Evolutionary conservation across 805 yeast genomes (phyloP), one percentile per base, ranked within the genome.

Genomic region (Candida sithepensis): DNA sequence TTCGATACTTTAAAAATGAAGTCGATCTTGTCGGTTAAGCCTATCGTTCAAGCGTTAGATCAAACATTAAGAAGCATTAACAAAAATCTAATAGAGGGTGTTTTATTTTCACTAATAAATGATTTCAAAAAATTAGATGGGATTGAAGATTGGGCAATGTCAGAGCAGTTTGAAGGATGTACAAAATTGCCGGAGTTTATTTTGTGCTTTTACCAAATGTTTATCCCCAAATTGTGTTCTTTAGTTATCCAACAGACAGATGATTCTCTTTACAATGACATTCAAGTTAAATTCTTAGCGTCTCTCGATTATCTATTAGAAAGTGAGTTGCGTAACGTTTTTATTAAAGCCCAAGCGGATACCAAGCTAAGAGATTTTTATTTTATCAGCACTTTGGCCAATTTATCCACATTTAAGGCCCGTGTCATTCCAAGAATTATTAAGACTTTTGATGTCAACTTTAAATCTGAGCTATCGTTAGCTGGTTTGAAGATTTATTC

Each of bases 351-450:
- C 3, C 41, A 47, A 13, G 47, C 48, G 10, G 51, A 52, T 21
- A 24, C 49, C 2, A 41, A 45, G 3, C 42, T 24, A 14, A 47
- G 55, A 4, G 66, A 61, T 22, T 58, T 61, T 23, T 57, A 58
- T 42, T 59, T 54, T 28, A 42, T 61, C n/a, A 51, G 58, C 12
- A 74, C 85, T 0, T 60, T 83, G 39, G 74, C 82, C 39, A 84
- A 83, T 55, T 61, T 84, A 41, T 74, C 73, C 40, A 71, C 71
- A 41, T 63, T 85, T 26, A 67, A 75, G 28, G 66, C 65, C 20
- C 61, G 56, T 3, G 69, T 78, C 2, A 67, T 84, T 22, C 83
- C 86, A 1, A 60, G 64, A 20, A 63, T 81, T 18, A 58, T 81
- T 13, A 72, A 70, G 42, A 65, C 66, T 44, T 82, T 79, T 57